Percentiles rank a stretch among this genome's conserved stretches.
These are phyloP conservation scores for Lecanicillium sp. DNA, from an alignment of 2,329 filamentous ascomycete genomes.

Conservation along the genomic window DNA sequence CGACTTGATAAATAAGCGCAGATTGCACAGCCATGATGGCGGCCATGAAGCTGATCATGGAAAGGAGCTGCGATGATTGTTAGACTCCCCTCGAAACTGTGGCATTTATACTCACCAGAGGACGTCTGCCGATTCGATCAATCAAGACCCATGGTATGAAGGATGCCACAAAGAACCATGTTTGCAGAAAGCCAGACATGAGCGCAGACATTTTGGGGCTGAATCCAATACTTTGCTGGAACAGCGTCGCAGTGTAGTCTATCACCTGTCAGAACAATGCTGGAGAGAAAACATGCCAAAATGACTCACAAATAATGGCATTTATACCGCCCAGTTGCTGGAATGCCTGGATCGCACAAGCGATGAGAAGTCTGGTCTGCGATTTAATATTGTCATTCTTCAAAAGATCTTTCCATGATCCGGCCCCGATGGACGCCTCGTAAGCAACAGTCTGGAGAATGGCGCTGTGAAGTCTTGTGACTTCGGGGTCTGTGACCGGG, in stretches of 20 bases:
- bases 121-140: slow-evolving; percentile 36
- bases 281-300: neutral
- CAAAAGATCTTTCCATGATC: slow-evolving; percentile 22
- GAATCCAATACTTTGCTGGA: slow-evolving; percentile 36
- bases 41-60: slow-evolving; percentile 32
- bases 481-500: slow-evolving; percentile 14
- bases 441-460: slow-evolving; percentile 24
- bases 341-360: slow-evolving; percentile 21
- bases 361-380: slow-evolving; percentile 21
- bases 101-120: slow-evolving; percentile 19
- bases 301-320: slow-evolving; percentile 31
- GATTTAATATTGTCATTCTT: slow-evolving; percentile 24
- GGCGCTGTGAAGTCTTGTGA: slow-evolving; percentile 17
- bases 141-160: slow-evolving; percentile 40
- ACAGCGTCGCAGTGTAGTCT: slow-evolving; percentile 38
- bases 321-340: slow-evolving; percentile 44
- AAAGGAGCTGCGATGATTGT: slow-evolving; percentile 21
- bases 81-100: neutral
- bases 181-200: slow-evolving; percentile 45
- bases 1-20: slow-evolving; percentile 30
- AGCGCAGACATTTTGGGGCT: slow-evolving; percentile 35
- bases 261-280: neutral
- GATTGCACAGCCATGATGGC: slow-evolving; percentile 32
- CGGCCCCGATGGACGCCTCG: slow-evolving; percentile 22
- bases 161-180: slow-evolving; percentile 32